Conservation (phyloP, 2,329 filamentous ascomycete genomes). For the Pyrenophora teres region DNA sequence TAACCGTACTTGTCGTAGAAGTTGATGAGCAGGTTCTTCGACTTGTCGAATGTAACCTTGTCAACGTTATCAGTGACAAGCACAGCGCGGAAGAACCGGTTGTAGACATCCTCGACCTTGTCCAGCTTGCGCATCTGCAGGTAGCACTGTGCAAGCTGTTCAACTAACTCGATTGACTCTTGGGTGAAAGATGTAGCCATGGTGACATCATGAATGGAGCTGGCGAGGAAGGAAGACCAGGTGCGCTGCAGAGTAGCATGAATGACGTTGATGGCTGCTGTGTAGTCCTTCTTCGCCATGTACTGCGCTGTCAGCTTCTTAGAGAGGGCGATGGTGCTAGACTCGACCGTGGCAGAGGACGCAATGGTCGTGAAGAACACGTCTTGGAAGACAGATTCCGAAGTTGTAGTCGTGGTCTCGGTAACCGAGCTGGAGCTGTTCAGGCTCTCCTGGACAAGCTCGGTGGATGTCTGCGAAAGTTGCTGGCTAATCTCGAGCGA, state of each 20-base stretch:
- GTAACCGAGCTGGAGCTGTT: conserved; percentile 39
- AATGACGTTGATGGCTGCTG: conserved; percentile 54
- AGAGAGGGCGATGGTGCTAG: conserved; percentile 49
- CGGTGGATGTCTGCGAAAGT: conserved; percentile 50
- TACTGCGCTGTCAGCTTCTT: conserved; percentile 50
- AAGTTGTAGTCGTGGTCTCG: conserved; percentile 43
- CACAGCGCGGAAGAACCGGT: conserved; percentile 47
- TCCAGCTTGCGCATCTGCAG: conserved; percentile 44
- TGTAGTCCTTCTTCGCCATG: conserved; percentile 54
- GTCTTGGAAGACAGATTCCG: conserved; percentile 52
- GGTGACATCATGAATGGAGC: conserved; percentile 51
- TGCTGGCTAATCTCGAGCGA: conserved; percentile 51
- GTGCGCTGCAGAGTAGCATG: conserved; percentile 52
- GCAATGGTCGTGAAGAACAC: conserved; percentile 51
- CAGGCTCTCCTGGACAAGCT: conserved; percentile 49
- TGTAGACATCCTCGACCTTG: conserved; percentile 48
- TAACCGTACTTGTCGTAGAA: conserved; percentile 49
- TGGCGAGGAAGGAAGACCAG: conserved; percentile 55
- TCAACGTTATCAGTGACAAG: conserved; percentile 38
- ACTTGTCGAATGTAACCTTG: conserved; percentile 41
- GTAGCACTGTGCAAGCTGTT: conserved; percentile 55
- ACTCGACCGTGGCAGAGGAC: conserved; percentile 47
- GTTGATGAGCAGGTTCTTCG: conserved; percentile 39
- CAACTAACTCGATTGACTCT: conserved; percentile 54
- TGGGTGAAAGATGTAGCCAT: conserved; percentile 52